Evolutionary conservation across 1,284 basidiomycete genomes (phyloP), one percentile per base, ranked within the genome.

Genomic region (Sporisorium reilianum): DNA sequence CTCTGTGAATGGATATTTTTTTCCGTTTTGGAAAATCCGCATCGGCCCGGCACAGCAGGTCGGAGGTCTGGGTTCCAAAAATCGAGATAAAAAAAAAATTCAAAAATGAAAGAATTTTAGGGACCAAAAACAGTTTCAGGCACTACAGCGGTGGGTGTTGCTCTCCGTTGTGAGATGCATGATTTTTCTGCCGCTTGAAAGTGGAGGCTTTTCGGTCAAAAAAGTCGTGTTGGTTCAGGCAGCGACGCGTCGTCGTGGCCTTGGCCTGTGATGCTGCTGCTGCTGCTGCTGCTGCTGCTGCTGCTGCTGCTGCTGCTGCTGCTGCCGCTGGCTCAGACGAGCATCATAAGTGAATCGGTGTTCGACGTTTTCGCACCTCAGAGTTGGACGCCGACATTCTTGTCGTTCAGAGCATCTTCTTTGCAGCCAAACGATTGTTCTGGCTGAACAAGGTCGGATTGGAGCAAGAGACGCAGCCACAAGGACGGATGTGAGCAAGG

Each of bases 111-210:
- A 6, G 14, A 14, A 34, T 34, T 34, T 34, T 14, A 8, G 3
- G 14, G 14, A 14, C 34, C 34, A 50, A 36, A 20, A 32, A n/a
- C 18, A n/a, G 20, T 22, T 18, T 12, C 20, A 26, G 54, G 54
- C 54, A 56, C 34, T 22, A 18, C 34, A 48, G 11, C 54, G 2
- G 44, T 22, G n/a, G 22, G 44, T 56, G 54, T 56, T 56, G 54
- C 34, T 56, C 54, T 56, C 44, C 22, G 34, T 23, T 18, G 6
- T 46, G 16, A 46, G 16, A 23, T 23, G 49, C 32, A 50, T 23
- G 49, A 22, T 34, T 23, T 46, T n/a, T 6, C 18, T 49, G 46
- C n/a, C n/a, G n/a, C n/a, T n/a, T n/a, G 30, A 38, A 56, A 32
- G 54, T 56, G 54, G 54, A 56, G 54, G 54, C 53, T 55, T 42